phyloP scores from a whole-genome alignment of 257 asterid species.

The Dorcoceras hygrometricum region DNA sequence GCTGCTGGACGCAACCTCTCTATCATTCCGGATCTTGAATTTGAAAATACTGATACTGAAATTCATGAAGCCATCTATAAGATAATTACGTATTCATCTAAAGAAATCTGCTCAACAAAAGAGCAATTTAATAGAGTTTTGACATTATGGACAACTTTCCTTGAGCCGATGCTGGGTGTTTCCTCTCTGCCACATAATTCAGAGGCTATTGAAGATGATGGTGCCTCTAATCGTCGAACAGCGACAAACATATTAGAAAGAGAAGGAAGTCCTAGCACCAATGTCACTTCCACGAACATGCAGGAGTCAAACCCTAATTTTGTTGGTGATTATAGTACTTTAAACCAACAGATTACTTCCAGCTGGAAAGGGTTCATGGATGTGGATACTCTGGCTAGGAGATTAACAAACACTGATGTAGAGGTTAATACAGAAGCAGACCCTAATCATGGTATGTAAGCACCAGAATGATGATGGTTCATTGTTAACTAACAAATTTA shows the following conservation, averaged over 20 bases:
- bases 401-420: slow-evolving; percentile 39
- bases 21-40: slow-evolving; percentile 68
- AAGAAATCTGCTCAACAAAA: slow-evolving; percentile 91
- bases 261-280: slow-evolving; percentile 57
- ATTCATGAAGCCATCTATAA: slow-evolving; percentile 81
- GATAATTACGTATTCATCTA: slow-evolving; percentile 82
- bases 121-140: slow-evolving; percentile 78
- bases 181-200: slow-evolving; percentile 47
- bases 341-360: slow-evolving; percentile 41
- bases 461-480: slow-evolving; percentile 17
- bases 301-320: slow-evolving; percentile 50
- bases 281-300: slow-evolving; percentile 39
- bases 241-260: slow-evolving; percentile 45
- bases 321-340: slow-evolving; percentile 53
- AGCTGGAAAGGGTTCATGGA: slow-evolving; percentile 41
- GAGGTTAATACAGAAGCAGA: slow-evolving; percentile 43
- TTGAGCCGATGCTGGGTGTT: slow-evolving; percentile 83
- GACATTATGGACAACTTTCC: slow-evolving; percentile 82
- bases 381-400: slow-evolving; percentile 44
- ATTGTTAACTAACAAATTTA: not conserved
- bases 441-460: slow-evolving; percentile 45
- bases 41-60: slow-evolving; percentile 66
- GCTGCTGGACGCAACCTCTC: slow-evolving; percentile 85
- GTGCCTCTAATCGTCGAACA: slow-evolving; percentile 36
- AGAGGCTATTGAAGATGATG: slow-evolving; percentile 51